These are phyloP conservation scores for Cenococcum geophilum DNA, from an alignment of 495 filamentous ascomycete genomes.

Conservation along the genomic window DNA sequence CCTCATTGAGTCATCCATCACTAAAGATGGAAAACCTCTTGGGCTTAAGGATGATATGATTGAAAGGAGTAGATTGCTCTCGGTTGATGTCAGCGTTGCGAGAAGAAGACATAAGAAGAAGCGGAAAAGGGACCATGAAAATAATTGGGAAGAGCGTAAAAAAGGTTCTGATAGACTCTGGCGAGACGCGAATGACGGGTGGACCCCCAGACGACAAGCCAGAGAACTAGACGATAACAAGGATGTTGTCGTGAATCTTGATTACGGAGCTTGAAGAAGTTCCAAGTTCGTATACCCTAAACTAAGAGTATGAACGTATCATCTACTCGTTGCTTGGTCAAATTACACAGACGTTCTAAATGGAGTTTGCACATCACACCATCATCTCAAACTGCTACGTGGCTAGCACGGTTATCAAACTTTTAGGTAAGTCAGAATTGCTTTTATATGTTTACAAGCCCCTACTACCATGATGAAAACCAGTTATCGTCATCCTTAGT, in stretches of 20 bases:
- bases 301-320: too few relatives aligned
- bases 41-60: not conserved
- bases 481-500: constrained; percentile 1
- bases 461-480: not conserved
- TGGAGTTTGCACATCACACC: too few relatives aligned
- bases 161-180: not conserved
- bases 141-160: not conserved
- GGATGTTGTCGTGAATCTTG: constrained; percentile 30
- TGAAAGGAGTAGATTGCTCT: not conserved
- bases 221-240: constrained; percentile 34
- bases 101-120: constrained; percentile 35
- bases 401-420: not conserved
- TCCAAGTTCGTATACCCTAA: too few relatives aligned
- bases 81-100: not conserved
- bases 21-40: not conserved
- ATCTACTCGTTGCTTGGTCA: not conserved
- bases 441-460: not conserved
- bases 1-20: not conserved
- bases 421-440: not conserved
- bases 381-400: too few relatives aligned
- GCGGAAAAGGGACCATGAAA: constrained; percentile 23
- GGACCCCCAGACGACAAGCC: constrained; percentile 34
- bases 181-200: constrained; percentile 25
- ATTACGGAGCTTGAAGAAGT: constrained; percentile 31
- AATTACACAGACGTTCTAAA: not conserved